Evolutionary conservation across 2,329 filamentous ascomycete genomes (phyloP).

Genomic region (Fusarium mangiferae): DNA sequence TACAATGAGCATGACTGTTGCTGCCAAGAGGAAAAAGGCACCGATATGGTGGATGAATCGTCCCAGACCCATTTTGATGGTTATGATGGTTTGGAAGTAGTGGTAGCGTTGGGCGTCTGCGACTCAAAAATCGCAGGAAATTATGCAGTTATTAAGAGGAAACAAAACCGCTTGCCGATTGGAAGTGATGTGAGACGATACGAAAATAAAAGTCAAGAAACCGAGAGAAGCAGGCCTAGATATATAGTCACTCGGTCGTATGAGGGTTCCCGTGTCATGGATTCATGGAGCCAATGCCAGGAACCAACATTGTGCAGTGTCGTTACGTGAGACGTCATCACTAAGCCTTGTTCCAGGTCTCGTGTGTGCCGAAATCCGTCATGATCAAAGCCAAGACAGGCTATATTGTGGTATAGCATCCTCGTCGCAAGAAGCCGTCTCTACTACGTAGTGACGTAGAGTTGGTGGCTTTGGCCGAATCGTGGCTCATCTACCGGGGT

Average conservation of each 20-base stretch:
- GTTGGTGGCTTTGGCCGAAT: conserved; percentile 41
- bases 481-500: conserved; percentile 31
- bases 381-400: conserved; percentile 30
- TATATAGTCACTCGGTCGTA: conserved; percentile 19
- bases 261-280: conserved; percentile 4
- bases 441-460: conserved; percentile 39
- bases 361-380: conserved; percentile 25
- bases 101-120: background rate
- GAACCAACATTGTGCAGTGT: conserved; percentile 30
- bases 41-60: conserved; percentile 66
- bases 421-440: conserved; percentile 27
- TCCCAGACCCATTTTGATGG: conserved; percentile 57
- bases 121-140: background rate
- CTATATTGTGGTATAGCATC: conserved; percentile 17
- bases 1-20: conserved; percentile 66
- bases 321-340: conserved; percentile 42
- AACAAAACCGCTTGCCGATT: background rate
- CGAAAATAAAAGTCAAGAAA: background rate
- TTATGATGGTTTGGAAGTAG: background rate
- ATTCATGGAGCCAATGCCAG: conserved; percentile 8
- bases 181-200: conserved; percentile 2
- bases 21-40: conserved; percentile 65
- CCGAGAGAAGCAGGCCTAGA: conserved; percentile 15
- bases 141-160: background rate
- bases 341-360: conserved; percentile 25